Evolutionary conservation across 345 rosid genomes (phyloP), one percentile per base, ranked within the genome.

Genomic region (Balakata baccata): DNA sequence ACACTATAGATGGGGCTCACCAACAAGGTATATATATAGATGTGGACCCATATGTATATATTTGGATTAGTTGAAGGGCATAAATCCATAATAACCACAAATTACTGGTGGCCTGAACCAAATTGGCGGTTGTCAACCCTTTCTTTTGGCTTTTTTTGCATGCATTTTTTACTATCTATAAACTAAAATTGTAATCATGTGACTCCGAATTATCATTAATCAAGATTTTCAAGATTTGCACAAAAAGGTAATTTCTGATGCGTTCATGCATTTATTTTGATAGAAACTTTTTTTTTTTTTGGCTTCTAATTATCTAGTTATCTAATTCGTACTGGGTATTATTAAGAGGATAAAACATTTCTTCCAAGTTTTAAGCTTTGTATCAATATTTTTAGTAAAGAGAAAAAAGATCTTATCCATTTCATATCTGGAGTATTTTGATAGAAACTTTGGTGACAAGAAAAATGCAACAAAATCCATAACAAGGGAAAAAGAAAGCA

Each of bases 61-160:
- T 8, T 6, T 45, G 22, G 43, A 34, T 69, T 37, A 14, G 74
- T 76, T 59, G 71, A 72, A 64, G 41, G 57, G 72, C 69, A 66
- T 70, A 54, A 69, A 67, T 78, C 73, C 75, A 74, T 23, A 66
- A 41, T 46, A 16, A 45, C 84, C 81, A 84, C 79, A 75, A 45
- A 56, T 61, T 79, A 83, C 82, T 71, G 67, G 90, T 89, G 97
- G 96, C 79, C 74, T 86, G 80, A 84, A 80, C 91, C 72, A 60
- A 71, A 71, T 86, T 81, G 92, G 90, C 91, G 92, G 97, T 92
- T 70, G 88, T 85, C 87, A 77, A 77, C 85, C 84, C 79, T 79
- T 51, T 70, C 25, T 76, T 67, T 74, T 83, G 79, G 74, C 81
- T 77, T 49, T 66, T 72, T 78, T 46, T 75, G 69, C 50, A 43